Conservation (phyloP, 768 basidiomycete species). For the Boletus rubropictus region DNA sequence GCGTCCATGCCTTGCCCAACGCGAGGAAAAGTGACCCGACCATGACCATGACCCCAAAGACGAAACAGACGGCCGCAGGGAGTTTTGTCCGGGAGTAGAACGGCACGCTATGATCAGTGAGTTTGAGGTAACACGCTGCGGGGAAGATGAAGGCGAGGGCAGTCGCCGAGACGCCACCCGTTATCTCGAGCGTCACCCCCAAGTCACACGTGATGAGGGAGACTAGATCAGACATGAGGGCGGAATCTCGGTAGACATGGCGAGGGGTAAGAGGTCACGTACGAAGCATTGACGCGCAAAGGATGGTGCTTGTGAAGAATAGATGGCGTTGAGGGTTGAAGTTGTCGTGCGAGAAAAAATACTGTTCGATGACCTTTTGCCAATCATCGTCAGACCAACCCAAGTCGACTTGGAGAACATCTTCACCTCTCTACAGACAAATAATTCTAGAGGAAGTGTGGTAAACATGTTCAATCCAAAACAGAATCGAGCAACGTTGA, state of each 20-base stretch:
- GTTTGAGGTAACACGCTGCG: conserved; percentile 78
- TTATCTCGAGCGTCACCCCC: conserved; percentile 97
- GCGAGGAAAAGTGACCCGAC: conserved; percentile 71
- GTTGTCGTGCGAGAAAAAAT: conserved; percentile 84
- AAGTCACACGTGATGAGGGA: conserved; percentile 92
- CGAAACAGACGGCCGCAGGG: conserved; percentile 65
- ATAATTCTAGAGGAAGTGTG: conserved; percentile 90
- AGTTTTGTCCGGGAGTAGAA: conserved; percentile 71
- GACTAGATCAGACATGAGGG: conserved; percentile 43
- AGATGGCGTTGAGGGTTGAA: conserved; percentile 83
- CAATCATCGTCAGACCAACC: conserved; percentile 1
- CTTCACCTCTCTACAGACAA: conserved; percentile 90
- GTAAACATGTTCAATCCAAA: conserved; percentile 98
- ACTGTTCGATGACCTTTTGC: conserved; percentile 84
- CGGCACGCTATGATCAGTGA: conserved; percentile 48
- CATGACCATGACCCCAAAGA: conserved; percentile 76
- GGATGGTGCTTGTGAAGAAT: conserved; percentile 83
- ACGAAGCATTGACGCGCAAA: conserved; percentile 81
- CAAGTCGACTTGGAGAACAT: not conserved
- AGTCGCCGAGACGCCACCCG: conserved; percentile 92
- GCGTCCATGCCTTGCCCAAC: conserved; percentile 71
- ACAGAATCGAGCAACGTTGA: conserved; percentile 92
- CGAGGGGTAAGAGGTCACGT: conserved; percentile 22
- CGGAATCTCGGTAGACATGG: not conserved
- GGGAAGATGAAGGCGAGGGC: conserved; percentile 92